Evolutionary conservation across 306 rosid genomes (phyloP).

Genomic region (Vachellia pachyceras): DNA sequence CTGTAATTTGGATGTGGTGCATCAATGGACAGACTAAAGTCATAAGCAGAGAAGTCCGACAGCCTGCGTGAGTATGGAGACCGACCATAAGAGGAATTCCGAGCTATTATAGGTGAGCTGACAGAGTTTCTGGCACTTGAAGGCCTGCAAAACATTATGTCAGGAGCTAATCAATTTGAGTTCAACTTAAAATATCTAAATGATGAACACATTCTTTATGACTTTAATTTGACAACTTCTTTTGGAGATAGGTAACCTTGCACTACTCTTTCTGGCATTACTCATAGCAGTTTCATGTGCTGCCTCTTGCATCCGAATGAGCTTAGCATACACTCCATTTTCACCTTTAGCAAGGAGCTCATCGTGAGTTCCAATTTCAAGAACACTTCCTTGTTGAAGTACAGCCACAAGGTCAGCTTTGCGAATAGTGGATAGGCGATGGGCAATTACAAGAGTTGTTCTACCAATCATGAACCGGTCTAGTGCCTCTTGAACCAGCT

Average conservation of each 20-base stretch:
- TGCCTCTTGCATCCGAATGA: constrained; percentile 86
- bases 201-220: constrained; percentile 20
- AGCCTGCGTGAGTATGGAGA: constrained; percentile 97
- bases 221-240: neutral
- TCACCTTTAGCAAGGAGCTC: constrained; percentile 89
- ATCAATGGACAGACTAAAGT: constrained; percentile 85
- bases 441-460: constrained; percentile 96
- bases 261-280: constrained; percentile 97
- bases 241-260: constrained; percentile 58
- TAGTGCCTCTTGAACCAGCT: constrained; percentile 97
- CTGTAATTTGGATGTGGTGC: constrained; percentile 82
- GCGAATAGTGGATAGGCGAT: constrained; percentile 96
- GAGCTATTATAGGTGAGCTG: constrained; percentile 94
- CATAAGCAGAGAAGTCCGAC: constrained; percentile 96
- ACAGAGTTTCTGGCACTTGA: constrained; percentile 99
- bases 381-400: constrained; percentile 90
- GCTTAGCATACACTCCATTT: constrained; percentile 93
- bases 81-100: constrained; percentile 97
- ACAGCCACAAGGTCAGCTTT: constrained; percentile 98
- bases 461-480: constrained; percentile 99
- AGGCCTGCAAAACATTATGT: constrained; percentile 65
- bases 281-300: constrained; percentile 92
- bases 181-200: constrained; percentile 1
- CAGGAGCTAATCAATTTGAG: constrained; percentile 13
- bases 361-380: constrained; percentile 95